Conservation (phyloP, 1,139 yeast genomes). For the Geotrichum siamense region DNA sequence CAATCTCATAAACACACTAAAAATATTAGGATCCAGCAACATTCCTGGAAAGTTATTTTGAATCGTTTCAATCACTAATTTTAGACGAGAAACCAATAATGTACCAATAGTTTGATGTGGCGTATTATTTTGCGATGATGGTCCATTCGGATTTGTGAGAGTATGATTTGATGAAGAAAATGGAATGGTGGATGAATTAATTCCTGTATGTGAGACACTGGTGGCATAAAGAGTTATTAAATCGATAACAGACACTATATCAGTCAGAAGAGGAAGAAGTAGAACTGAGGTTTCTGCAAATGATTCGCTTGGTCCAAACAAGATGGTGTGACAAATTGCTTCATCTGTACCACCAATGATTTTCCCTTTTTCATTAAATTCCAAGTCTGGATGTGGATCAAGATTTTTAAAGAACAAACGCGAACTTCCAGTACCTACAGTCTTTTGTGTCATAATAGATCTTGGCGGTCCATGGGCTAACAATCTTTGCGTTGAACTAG, state of each 20-base stretch:
- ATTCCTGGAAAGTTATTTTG: constrained; percentile 48
- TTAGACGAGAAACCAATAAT: constrained; percentile 25
- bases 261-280: constrained; percentile 60
- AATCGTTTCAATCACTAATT: constrained; percentile 40
- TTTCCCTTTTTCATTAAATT: constrained; percentile 44
- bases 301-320: constrained; percentile 44
- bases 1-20: constrained; percentile 40
- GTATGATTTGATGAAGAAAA: constrained; percentile 16
- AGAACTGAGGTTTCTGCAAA: constrained; percentile 45
- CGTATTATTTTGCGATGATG: constrained; percentile 9
- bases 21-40: constrained; percentile 45
- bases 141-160: constrained; percentile 6
- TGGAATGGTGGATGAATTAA: constrained; percentile 17
- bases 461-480: constrained; percentile 16
- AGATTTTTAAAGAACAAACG: constrained; percentile 19
- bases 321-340: constrained; percentile 63
- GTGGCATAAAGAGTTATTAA: constrained; percentile 42
- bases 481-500: constrained; percentile 16
- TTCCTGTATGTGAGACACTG: constrained; percentile 17
- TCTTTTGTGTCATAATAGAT: constrained; percentile 13
- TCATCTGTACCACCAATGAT: constrained; percentile 53
- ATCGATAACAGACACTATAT: constrained; percentile 47
- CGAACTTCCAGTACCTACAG: constrained; percentile 13
- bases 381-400: constrained; percentile 64
- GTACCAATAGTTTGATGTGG: constrained; percentile 6